A percentile compares a stretch with the other conserved stretches of the same genome.
These are phyloP conservation scores for Penicillium psychrofluorescens DNA, from an alignment of 495 filamentous ascomycete species.

Conservation along the genomic window DNA sequence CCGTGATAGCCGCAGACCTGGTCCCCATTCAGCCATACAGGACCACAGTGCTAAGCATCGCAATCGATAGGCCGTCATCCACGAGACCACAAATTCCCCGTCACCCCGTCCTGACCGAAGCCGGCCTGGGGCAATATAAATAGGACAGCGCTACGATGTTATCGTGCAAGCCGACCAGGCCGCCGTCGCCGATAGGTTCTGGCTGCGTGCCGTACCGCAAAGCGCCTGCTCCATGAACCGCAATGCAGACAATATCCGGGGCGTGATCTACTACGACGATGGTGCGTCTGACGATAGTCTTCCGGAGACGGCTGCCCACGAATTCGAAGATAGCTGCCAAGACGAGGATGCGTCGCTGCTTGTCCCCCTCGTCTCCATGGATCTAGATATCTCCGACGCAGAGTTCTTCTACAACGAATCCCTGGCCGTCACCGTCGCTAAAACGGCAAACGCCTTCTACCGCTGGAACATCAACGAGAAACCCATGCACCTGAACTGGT, in stretches of 20 bases:
- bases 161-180: slow-evolving; percentile 53
- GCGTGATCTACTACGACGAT: slow-evolving; percentile 49
- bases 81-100: neutral
- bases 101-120: too few relatives aligned
- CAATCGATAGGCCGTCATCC: slow-evolving; percentile 37
- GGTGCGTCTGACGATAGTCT: slow-evolving; percentile 6
- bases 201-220: slow-evolving; percentile 55
- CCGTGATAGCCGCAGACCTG: slow-evolving; percentile 41
- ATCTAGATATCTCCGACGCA: slow-evolving; percentile 2
- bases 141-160: slow-evolving; percentile 61
- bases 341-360: slow-evolving; percentile 4
- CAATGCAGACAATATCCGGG: slow-evolving; percentile 42
- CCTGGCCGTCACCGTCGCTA: slow-evolving; percentile 6
- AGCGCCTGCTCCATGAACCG: slow-evolving; percentile 33
- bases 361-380: slow-evolving; percentile 7
- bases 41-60: slow-evolving; percentile 41
- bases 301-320: slow-evolving; percentile 2
- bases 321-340: slow-evolving; percentile 4
- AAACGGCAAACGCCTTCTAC: slow-evolving; percentile 9
- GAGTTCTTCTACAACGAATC: slow-evolving; percentile 4
- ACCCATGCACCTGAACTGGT: slow-evolving; percentile 13
- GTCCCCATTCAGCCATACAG: slow-evolving; percentile 42
- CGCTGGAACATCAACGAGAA: slow-evolving; percentile 18
- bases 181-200: slow-evolving; percentile 43
- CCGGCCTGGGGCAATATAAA: neutral